Conservation (phyloP, 2,329 filamentous ascomycete species). For the Camptophora hylomeconis region DNA sequence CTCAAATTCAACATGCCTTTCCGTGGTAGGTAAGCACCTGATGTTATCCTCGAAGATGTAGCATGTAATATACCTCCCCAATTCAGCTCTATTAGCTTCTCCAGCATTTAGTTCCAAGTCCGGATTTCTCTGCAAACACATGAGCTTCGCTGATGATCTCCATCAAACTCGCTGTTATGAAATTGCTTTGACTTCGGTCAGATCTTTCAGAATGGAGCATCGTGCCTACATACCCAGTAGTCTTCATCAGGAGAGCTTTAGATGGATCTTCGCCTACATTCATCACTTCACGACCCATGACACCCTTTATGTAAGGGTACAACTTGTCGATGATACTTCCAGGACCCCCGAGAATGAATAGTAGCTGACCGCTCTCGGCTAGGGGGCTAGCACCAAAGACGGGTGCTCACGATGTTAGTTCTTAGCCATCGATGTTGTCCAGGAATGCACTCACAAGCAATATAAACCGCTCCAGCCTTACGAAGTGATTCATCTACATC, state of each 20-base stretch:
- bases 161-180: background rate
- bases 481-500: no score
- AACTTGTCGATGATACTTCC: background rate
- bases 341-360: background rate
- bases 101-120: background rate
- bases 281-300: background rate
- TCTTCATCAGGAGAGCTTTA: background rate
- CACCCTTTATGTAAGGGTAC: background rate
- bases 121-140: slow-evolving; percentile 1
- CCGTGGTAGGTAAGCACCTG: background rate
- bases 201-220: background rate
- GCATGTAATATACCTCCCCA: background rate
- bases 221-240: background rate
- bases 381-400: background rate
- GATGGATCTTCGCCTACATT: background rate
- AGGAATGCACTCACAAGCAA: no score
- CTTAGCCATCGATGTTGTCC: no score
- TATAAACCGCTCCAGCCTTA: no score
- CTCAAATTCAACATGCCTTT: no score
- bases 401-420: no score
- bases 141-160: background rate
- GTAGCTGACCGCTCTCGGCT: background rate
- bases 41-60: background rate
- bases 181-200: slow-evolving; percentile 1
- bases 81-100: background rate